These are phyloP conservation scores for Capsella rubella DNA, from an alignment of 441 rosid genomes.

Conservation along the genomic window DNA sequence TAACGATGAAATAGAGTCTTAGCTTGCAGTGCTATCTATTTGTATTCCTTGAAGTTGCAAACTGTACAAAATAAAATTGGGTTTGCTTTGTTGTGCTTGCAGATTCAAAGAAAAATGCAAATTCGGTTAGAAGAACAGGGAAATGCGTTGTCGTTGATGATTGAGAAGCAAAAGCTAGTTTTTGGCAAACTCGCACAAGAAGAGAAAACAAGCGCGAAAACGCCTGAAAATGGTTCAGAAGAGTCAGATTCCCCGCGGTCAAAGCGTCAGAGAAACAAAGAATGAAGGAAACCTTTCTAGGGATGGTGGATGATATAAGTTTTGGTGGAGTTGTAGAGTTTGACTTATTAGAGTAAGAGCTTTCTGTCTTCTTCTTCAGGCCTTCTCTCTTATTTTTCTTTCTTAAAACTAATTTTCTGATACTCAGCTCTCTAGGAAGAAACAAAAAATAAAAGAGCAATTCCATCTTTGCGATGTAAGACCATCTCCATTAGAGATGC, in stretches of 20 bases:
- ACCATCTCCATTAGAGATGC: too few species aligned
- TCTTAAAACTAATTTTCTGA: constrained; percentile 6
- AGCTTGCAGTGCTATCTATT: constrained; percentile 24
- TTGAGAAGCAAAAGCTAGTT: constrained; percentile 86
- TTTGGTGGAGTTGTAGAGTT: constrained; percentile 29
- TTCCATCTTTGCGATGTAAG: constrained; percentile 23
- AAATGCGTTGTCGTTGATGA: constrained; percentile 83
- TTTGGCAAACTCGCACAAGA: constrained; percentile 45
- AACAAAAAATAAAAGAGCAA: constrained; percentile 23
- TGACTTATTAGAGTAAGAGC: constrained; percentile 19
- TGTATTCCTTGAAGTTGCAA: constrained; percentile 19
- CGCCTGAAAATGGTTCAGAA: constrained; percentile 16
- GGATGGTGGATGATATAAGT: constrained; percentile 26
- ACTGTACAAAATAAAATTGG: constrained; percentile 6
- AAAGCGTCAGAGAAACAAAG: constrained; percentile 40
- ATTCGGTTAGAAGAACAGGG: constrained; percentile 95
- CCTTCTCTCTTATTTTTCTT: background rate
- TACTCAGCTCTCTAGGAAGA: constrained; percentile 24
- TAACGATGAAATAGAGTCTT: background rate
- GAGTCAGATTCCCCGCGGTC: constrained; percentile 38
- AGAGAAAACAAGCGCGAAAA: constrained; percentile 13
- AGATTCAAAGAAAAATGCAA: constrained; percentile 94
- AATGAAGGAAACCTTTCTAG: constrained; percentile 20
- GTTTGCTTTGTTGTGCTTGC: constrained; percentile 43
- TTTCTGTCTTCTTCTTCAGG: constrained; percentile 25